Conservation (phyloP, 345 rosid species). For the Adansonia digitata region DNA sequence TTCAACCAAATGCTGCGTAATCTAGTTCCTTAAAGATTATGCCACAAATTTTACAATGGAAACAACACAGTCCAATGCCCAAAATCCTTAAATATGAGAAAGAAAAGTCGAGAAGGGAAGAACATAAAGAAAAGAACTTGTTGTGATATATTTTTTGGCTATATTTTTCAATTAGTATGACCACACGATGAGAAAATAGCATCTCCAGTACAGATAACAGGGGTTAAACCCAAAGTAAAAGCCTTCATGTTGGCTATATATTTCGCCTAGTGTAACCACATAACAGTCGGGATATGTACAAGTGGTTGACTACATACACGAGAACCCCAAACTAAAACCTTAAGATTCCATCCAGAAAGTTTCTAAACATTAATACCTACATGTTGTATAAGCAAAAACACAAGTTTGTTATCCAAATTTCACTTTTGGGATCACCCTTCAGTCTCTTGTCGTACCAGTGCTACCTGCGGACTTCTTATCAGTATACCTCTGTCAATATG, state of each 20-base stretch:
- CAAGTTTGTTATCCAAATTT: slow-evolving; percentile 1
- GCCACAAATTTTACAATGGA: neutral
- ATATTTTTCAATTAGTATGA: neutral
- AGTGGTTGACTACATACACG: neutral
- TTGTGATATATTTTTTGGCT: neutral
- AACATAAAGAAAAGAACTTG: neutral
- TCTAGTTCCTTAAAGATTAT: neutral
- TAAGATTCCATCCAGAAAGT: neutral
- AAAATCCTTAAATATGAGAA: neutral
- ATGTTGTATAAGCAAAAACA: neutral
- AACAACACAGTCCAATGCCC: neutral
- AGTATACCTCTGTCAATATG: slow-evolving; percentile 7
- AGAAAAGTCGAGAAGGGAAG: neutral
- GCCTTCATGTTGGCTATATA: neutral
- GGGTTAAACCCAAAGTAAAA: neutral
- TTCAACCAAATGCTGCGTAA: neutral
- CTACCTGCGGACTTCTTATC: slow-evolving; percentile 8
- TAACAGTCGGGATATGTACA: neutral
- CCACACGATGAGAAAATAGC: neutral
- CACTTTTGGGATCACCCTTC: neutral
- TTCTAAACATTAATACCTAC: neutral
- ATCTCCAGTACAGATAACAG: neutral
- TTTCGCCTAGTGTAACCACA: neutral
- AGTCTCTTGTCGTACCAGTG: slow-evolving; percentile 3
- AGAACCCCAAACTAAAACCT: slow-evolving; percentile 1